Conservation (phyloP, 2,329 filamentous ascomycete genomes). For the Colletotrichum lentis region DNA sequence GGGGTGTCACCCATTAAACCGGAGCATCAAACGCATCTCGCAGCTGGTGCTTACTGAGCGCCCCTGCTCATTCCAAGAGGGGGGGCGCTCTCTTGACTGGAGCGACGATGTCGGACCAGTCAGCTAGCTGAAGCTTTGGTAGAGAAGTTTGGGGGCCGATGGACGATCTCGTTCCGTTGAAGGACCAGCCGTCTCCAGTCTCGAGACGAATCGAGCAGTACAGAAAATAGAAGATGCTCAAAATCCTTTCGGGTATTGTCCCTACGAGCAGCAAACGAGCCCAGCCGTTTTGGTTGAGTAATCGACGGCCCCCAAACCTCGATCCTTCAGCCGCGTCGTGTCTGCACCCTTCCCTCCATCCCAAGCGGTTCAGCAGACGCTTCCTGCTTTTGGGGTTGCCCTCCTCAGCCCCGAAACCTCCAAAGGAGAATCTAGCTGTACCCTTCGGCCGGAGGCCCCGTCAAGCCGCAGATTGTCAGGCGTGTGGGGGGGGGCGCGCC, state of each 20-base stretch:
- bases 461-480: slow-evolving; percentile 8
- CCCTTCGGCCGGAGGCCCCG: not conserved
- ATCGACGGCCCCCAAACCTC: slow-evolving; percentile 3
- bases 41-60: slow-evolving; percentile 28
- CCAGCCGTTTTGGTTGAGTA: not conserved
- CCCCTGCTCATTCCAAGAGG: not conserved
- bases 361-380: not conserved
- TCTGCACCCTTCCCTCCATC: not conserved
- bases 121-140: not conserved
- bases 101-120: not conserved
- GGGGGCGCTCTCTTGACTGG: not conserved
- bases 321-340: slow-evolving; percentile 11
- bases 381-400: not conserved
- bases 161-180: not conserved
- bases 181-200: not conserved
- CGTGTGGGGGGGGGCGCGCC: not conserved
- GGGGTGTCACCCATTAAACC: not conserved
- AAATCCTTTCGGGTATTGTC: not conserved
- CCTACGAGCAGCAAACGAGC: slow-evolving; percentile 9
- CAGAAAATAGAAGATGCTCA: not conserved
- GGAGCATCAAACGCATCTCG: not conserved
- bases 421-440: not conserved
- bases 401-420: not conserved
- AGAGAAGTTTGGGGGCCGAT: not conserved
- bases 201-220: not conserved